Evolutionary conservation across 257 asterid genomes (phyloP), one percentile per base, ranked within the genome.

Genomic region (Cruciata laevipes): DNA sequence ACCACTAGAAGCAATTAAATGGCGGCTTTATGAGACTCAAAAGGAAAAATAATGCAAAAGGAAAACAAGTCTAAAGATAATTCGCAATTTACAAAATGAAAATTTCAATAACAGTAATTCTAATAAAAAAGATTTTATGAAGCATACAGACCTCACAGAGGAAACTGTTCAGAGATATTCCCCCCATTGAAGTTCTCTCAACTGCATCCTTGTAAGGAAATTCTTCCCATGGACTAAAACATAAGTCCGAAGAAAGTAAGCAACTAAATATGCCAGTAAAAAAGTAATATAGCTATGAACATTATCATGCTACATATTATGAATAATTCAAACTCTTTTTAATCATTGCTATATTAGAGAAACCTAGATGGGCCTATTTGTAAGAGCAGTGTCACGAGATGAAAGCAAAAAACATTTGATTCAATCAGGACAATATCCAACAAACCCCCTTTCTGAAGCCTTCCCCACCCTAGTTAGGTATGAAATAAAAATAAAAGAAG

Each of bases 141-240:
- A 24, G 71, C 38, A 65, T 63, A 80, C 85, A 60, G 77, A 94
- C 97, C 99, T 90, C 96, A 24, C 95, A 88, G 31, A 90, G 86
- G 81, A 90, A 90, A 42, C 91, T 96, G 73, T 92, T 83, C 73
- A 94, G 84, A 81, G 97, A 87, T 74, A 90, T 63, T 18, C 95
- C 93, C 44, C 89, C 89, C 66, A 76, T 42, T 55, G 89, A 88
- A 71, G 93, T 90, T 81, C 91, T 87, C 79, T 88, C 89, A 5
- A 87, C 96, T 32, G 96, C 99, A 82, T 90, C 95, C 63, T 77
- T 84, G 66, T 90, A 94, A 77, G 97, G 99, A 81, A 84, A 77
- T 76, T 85, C 93, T 65, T 82, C 86, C 96, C 96, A 94, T 53
- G 97, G 97, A 66, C 99, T 94, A 83, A 51, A 74, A 79, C 68